phyloP scores from a whole-genome alignment of 805 yeast species.

The Kazachstania bromeliacearum region DNA sequence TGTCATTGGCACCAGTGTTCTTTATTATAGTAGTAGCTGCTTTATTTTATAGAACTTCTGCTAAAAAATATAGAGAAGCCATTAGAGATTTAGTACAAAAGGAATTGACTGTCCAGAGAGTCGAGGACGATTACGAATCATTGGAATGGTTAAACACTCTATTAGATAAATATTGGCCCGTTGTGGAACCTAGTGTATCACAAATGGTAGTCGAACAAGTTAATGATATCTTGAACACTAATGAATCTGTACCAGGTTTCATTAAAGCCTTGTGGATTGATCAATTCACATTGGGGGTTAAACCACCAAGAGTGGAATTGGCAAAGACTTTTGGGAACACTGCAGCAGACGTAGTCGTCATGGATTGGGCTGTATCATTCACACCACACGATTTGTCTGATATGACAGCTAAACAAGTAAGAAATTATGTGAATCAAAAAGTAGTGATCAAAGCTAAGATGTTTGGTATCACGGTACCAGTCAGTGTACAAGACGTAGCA shows the following conservation, averaged over 20 bases:
- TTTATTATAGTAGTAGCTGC: constrained; percentile 55
- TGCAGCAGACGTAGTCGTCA: constrained; percentile 85
- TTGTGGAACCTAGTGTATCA: constrained; percentile 79
- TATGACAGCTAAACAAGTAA: constrained; percentile 73
- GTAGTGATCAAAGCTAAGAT: constrained; percentile 65
- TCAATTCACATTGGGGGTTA: constrained; percentile 84
- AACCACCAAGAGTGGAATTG: constrained; percentile 86
- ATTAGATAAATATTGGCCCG: constrained; percentile 85
- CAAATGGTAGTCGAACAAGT: constrained; percentile 79
- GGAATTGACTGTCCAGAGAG: constrained; percentile 67
- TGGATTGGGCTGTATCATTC: constrained; percentile 94
- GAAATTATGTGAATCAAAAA: constrained; percentile 74
- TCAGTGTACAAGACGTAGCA: constrained; percentile 70
- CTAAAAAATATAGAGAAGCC: constrained; percentile 64
- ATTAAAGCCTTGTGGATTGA: constrained; percentile 78
- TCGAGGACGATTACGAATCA: constrained; percentile 85
- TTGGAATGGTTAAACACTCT: constrained; percentile 93
- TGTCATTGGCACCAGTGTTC: constrained; percentile 74
- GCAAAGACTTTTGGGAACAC: constrained; percentile 88
- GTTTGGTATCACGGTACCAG: constrained; percentile 78
- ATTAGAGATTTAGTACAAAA: constrained; percentile 78
- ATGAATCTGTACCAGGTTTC: constrained; percentile 70
- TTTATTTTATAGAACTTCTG: constrained; percentile 70
- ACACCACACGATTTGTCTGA: constrained; percentile 87
- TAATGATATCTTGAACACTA: constrained; percentile 70